Base-by-base conservation (phyloP, 139 green algal species). In the Trebouxia sp. region DNA sequence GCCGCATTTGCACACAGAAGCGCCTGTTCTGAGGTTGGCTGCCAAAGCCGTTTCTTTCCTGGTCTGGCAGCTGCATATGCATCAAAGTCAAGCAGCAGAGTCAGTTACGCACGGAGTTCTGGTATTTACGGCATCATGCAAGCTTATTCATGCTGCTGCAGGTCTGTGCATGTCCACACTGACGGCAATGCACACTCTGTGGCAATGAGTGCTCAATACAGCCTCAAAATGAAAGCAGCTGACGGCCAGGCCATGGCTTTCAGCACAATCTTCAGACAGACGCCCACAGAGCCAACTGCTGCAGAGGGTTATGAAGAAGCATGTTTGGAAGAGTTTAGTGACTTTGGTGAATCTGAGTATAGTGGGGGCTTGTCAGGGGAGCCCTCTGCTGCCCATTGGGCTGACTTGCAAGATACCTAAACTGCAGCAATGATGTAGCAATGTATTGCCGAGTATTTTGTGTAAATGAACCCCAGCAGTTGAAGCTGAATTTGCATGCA, bases 291-390 rank as follows among this genome's bases (percentile, higher is more conserved):
- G 9, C 14, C 20, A 5, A 45, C 35, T 11, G 35, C 15, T 72
- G 62, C 6, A 72, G 62, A 28, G 28, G 62, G 26, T 30, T 14
- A 42, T 45, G 11, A 22, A 12, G 28, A 72, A 30, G 32, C 11
- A 4, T 72, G 62, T 32, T 32, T 45, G 28, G 62, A 72, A 35
- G 62, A 72, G 11, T 15, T 43, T 12, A 43, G 32, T 45, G n/a
- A 72, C 12, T 32, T 45, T 26, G 62, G 35, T 22, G 8, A 43
- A 14, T 72, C 62, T 42, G 32, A 72, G 28, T 72, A 72, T 35
- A 72, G 62, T 45, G 62, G 62, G 35, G 62, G 7, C 35, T 43
- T 72, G 35, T 72, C 62, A 43, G 62, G 37, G 35, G 62, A 72
- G 62, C 62, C 32, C 35, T 72, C 62, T 15, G 62, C 62, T 15